Base-by-base conservation (phyloP, 176 grass and related monocot species). In the Chrysopogon serrulatus region DNA sequence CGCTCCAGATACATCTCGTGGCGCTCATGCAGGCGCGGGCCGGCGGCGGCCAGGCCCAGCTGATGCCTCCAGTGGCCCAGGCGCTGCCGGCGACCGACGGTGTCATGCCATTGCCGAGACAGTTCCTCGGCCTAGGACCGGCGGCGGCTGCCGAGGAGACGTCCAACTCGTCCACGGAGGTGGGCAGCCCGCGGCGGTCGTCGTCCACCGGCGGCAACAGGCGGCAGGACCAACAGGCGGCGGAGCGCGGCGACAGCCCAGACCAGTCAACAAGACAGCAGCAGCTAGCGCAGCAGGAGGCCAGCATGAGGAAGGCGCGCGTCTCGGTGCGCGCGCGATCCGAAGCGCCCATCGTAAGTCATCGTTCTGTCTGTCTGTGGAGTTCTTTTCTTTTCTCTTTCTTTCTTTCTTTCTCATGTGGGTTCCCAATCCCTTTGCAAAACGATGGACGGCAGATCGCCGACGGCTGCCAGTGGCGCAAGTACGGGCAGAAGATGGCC, bases 401-500 rank as follows among this genome's bases (percentile, higher is more conserved):
- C 37, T 40, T 81, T 40, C 53, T n/a, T n/a, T n/a, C n/a, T n/a
- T n/a, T n/a, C n/a, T n/a, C n/a, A n/a, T n/a, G n/a, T n/a, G n/a
- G n/a, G n/a, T n/a, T n/a, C n/a, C n/a, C n/a, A n/a, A n/a, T n/a
- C n/a, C n/a, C n/a, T n/a, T n/a, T n/a, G n/a, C n/a, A n/a, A n/a
- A n/a, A n/a, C n/a, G n/a, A n/a, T n/a, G n/a, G n/a, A n/a, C n/a
- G n/a, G n/a, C n/a, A 98, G 96, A 98, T 98, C 71, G 88, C 93
- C 32, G 96, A 98, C 71, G 96, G 96, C 8, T 98, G 96, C 71
- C 96, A 98, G 81, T 98, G 96, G 96, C 91, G 96, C 87, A 98
- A 98, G 86, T 98, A 98, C 54, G 96, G 96, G 0, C 93, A 98
- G 86, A 98, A 98, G 88, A 98, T 98, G 96, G 96, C 96, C 4